A percentile compares a stretch with the other conserved stretches of the same genome.
Evolutionary conservation across 192 early-diverging fungal species (phyloP).

Genomic region (Coemansia sp.): DNA sequence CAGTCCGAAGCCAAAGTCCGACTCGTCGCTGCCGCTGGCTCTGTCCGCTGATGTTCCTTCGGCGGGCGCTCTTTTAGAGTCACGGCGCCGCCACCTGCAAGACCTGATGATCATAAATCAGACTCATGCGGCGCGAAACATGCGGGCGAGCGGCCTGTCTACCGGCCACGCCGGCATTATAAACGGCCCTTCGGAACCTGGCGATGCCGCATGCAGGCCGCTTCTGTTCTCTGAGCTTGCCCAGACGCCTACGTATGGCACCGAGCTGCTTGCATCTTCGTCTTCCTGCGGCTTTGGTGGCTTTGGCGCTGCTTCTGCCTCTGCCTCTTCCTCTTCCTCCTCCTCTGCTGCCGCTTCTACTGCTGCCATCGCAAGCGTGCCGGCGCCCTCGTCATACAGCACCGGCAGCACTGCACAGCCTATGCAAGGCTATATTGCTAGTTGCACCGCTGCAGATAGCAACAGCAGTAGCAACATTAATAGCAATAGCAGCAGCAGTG

Average conservation of each 20-base stretch:
- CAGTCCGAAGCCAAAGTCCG: not conserved
- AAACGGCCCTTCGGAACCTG: not conserved
- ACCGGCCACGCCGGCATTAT: not conserved
- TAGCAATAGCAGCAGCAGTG: not conserved
- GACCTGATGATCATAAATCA: slow-evolving; percentile 48
- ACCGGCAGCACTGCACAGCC: not conserved
- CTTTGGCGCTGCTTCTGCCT: not conserved
- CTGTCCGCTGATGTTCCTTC: slow-evolving; percentile 17
- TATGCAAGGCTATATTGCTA: slow-evolving; percentile 8
- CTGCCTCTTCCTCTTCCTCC: not conserved
- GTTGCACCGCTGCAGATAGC: slow-evolving; percentile 2
- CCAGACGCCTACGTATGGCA: not conserved
- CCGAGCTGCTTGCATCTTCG: slow-evolving; percentile 2
- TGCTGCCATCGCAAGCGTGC: slow-evolving; percentile 3
- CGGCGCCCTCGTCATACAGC: slow-evolving; percentile 5
- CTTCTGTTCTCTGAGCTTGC: slow-evolving; percentile 31
- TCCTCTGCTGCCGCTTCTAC: not conserved
- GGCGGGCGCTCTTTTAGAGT: slow-evolving; percentile 30
- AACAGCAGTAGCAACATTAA: not conserved
- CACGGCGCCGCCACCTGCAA: slow-evolving; percentile 42
- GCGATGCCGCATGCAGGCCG: slow-evolving; percentile 1
- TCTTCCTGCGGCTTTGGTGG: not conserved
- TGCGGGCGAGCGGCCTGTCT: slow-evolving; percentile 8
- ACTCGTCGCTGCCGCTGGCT: not conserved
- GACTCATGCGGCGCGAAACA: slow-evolving; percentile 37